Percentiles rank a stretch among this genome's conserved stretches.
These are phyloP conservation scores for Gloeophyllum trabeum DNA, from an alignment of 768 basidiomycete species.

Conservation along the genomic window DNA sequence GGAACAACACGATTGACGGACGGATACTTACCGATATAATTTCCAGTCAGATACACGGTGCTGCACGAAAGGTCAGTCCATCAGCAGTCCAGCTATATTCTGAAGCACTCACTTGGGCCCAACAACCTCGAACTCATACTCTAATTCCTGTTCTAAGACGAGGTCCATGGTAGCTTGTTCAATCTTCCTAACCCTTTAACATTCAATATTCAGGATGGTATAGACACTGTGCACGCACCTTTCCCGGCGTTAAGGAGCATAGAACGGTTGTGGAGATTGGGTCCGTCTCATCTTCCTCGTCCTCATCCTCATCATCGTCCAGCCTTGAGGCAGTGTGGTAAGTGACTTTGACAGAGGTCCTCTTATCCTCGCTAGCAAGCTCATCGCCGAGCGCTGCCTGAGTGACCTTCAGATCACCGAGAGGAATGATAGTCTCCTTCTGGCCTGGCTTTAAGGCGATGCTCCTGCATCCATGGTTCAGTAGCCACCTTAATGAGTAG, in stretches of 20 bases:
- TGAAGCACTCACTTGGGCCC: conserved; percentile 67
- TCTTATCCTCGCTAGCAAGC: conserved; percentile 44
- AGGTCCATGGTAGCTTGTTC: conserved; percentile 69
- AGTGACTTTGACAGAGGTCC: conserved; percentile 59
- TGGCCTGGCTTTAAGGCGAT: conserved; percentile 45
- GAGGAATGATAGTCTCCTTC: conserved; percentile 42
- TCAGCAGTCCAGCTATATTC: conserved; percentile 8
- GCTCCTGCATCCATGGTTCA: conserved; percentile 61
- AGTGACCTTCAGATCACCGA: conserved; percentile 66
- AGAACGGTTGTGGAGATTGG: conserved; percentile 42
- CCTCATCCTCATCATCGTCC: conserved; percentile 33
- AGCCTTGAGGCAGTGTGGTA: conserved; percentile 28
- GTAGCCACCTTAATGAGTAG: too few relatives aligned
- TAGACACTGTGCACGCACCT: conserved; percentile 31
- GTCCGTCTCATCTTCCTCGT: conserved; percentile 29
- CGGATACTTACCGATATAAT: conserved; percentile 58
- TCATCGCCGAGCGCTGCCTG: conserved; percentile 74
- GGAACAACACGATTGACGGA: too few relatives aligned
- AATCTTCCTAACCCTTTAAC: conserved; percentile 30
- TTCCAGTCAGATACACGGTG: conserved; percentile 70
- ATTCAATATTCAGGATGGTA: background rate
- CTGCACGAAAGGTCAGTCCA: conserved; percentile 20
- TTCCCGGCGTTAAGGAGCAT: conserved; percentile 73
- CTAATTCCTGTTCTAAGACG: conserved; percentile 53
- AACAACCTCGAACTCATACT: conserved; percentile 55